phyloP scores from a whole-genome alignment of 371 early-diverging fungal genomes.

The Choanephora cucurbitarum region DNA sequence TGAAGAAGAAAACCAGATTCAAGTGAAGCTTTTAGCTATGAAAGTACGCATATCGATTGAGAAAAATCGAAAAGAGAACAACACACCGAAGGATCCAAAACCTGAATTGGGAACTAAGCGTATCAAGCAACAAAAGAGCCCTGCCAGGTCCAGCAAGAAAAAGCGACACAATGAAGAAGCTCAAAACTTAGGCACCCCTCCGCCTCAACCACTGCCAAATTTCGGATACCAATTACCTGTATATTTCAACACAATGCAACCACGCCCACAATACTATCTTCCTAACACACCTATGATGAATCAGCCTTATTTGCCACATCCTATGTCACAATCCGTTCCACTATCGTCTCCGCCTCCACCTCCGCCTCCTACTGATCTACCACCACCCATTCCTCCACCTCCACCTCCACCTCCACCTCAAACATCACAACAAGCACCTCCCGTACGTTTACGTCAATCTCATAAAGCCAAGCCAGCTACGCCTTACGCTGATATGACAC shows the following conservation, averaged over 20 bases:
- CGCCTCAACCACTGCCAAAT: neutral
- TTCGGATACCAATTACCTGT: neutral
- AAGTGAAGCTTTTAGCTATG: conserved; percentile 25
- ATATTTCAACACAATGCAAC: neutral
- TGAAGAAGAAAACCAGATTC: conserved; percentile 3
- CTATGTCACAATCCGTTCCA: neutral
- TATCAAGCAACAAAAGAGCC: neutral
- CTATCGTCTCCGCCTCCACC: conserved; percentile 13
- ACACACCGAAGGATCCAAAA: neutral
- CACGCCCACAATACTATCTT: neutral
- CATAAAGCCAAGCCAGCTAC: conserved; percentile 6
- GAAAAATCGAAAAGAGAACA: conserved; percentile 16
- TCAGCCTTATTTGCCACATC: neutral
- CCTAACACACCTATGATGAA: neutral
- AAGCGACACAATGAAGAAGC: neutral
- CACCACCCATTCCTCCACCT: conserved; percentile 7
- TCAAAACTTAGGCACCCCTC: neutral
- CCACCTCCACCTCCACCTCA: conserved; percentile 11
- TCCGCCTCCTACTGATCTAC: conserved; percentile 15
- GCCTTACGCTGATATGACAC: conserved; percentile 1
- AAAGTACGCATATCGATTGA: conserved; percentile 28
- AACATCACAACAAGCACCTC: neutral
- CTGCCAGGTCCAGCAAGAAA: neutral
- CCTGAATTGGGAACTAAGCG: neutral
- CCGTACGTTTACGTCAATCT: neutral